Base-by-base conservation (phyloP, 2,329 filamentous ascomycete genomes). In the Apiospora hydei region DNA sequence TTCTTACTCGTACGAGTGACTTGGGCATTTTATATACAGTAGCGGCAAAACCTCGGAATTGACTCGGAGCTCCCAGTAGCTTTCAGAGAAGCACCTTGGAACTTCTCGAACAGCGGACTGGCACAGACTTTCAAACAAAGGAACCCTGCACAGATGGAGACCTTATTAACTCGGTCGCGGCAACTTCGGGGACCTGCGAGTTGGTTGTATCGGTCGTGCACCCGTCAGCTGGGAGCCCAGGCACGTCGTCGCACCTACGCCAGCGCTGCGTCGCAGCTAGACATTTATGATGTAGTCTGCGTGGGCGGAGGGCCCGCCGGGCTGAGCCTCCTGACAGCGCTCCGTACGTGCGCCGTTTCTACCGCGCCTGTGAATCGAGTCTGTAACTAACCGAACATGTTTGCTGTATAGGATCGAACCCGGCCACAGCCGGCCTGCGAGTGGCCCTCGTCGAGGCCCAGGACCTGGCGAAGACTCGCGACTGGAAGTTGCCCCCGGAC, bases 251-350 rank as follows among this genome's bases (percentile, higher is more conserved):
- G 86, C 72, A 76, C 82, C 51, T 88, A 85, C 72, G 81, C 85
- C 34, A 85, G 81, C 61, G 74, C 82, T 14, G 77, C 79, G 18
- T 73, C 80, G 67, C 77, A 80, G 69, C 90, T 91, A 14, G 93
- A 97, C 75, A 91, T 98, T 78, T 98, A 96, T 85, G 95, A 98
- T 88, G 93, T 98, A 44, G 94, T 98, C 74, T 96, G 94, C 78
- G 93, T 98, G 70, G 95, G 95, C 73, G 95, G 95, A 74, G 95
- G 95, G 6, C 95, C 95, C 34, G 95, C 95, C 64, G 96, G 96
- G 71, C 87, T 99, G 72, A 97, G 94, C 78, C 88, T 97, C 44
- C 84, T 95, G 71, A 89, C 93, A 73, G 92, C 93, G 76, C 87
- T 96, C 61, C 91, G 93, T 95, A 87, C 77, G 88, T 81, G 53